Evolutionary conservation across 2,329 filamentous ascomycete species (phyloP), one percentile per base, ranked within the genome.

Genomic region (Epichloe bromicola): DNA sequence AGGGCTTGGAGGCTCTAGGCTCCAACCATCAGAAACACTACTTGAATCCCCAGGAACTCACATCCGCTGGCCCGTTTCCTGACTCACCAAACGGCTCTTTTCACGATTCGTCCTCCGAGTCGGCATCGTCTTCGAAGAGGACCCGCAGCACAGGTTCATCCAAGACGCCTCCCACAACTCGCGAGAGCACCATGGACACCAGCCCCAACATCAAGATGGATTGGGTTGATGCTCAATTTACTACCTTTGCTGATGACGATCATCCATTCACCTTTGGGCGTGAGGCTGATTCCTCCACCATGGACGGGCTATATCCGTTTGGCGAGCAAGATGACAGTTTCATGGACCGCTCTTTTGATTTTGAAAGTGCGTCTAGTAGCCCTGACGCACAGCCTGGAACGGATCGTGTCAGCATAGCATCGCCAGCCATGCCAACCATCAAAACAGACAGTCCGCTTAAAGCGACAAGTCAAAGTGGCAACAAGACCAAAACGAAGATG

Each of bases 321-420:
- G 53, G 56, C 33, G 60, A 64, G n/a, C 57, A 63, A 17, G 63
- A 65, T 51, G 72, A 74, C 53, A 68, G 68, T 56, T 69, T 70
- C 48, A 72, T 75, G 68, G 68, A 74, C 49, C 66, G 68, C 44
- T 66, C 71, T 46, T 79, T 81, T 57, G 75, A 80, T 56, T 82
- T 83, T 59, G 74, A 76, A 15, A 79, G 76, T 57, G 74, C 74
- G 8, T 74, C 76, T 2, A 79, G 73, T 57, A 83, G 78, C 54
- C 78, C 80, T 5, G 73, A 70, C 51, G 67, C 65, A 8, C 46
- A 59, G 14, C 59, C 55, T 36, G 56, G 52, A 10, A 56, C 52
- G 11, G 54, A 52, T 14, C 61, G 55, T 37, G 49, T 55, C 10
- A 61, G 68, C 50, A 69, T 73, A 55, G 66, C 69, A 8, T 75